phyloP scores from a whole-genome alignment of 805 yeast species.

The Candida nanaspora region DNA sequence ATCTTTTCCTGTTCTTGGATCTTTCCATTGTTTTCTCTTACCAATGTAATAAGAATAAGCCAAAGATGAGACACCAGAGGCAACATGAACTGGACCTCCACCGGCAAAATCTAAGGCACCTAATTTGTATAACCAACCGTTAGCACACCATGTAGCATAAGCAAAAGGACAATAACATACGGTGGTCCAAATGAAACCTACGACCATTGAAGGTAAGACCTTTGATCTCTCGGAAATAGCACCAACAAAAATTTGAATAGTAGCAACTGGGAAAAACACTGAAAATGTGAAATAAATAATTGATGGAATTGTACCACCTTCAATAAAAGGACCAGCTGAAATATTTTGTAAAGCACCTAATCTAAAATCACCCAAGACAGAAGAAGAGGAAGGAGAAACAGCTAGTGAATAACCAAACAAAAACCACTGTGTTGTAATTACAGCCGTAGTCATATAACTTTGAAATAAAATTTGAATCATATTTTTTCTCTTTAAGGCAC shows the following conservation, averaged over 20 bases:
- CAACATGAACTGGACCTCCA: constrained; percentile 43
- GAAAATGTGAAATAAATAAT: constrained; percentile 37
- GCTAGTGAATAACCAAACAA: constrained; percentile 40
- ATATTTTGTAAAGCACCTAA: constrained; percentile 33
- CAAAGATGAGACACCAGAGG: constrained; percentile 35
- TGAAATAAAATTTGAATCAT: constrained; percentile 38
- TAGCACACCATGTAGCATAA: constrained; percentile 38
- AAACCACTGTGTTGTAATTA: constrained; percentile 35
- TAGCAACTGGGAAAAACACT: constrained; percentile 40
- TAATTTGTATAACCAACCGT: constrained; percentile 36
- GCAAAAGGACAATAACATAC: constrained; percentile 41
- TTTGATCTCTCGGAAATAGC: constrained; percentile 38
- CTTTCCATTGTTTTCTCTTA: constrained; percentile 29
- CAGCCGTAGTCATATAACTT: constrained; percentile 33
- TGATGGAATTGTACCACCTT: constrained; percentile 43
- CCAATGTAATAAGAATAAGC: constrained; percentile 37
- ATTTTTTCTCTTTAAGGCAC: constrained; percentile 33
- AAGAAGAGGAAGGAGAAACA: constrained; percentile 25
- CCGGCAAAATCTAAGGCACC: constrained; percentile 44
- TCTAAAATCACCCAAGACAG: constrained; percentile 28
- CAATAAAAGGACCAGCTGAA: constrained; percentile 31
- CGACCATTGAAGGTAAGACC: constrained; percentile 32
- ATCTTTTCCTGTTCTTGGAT: constrained; percentile 19
- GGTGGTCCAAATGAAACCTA: constrained; percentile 33
- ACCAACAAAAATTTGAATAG: constrained; percentile 41